Base-by-base conservation (phyloP, 805 yeast species). In the Jamesozyma lodderae region DNA sequence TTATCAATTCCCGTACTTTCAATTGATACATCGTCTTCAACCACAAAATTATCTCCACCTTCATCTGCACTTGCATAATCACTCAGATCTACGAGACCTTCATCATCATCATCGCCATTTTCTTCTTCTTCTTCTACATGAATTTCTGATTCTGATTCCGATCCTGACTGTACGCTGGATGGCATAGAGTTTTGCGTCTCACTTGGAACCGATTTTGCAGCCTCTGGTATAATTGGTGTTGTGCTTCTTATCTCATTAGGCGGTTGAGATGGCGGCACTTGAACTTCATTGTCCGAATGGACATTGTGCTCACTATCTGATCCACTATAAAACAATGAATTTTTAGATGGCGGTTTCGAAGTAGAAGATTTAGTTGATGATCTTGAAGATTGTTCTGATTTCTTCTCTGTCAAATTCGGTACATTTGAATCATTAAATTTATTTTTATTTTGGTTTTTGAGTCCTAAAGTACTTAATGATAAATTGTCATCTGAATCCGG, bases 401-500 rank as follows among this genome's bases (percentile, higher is more conserved):
- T n/a, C n/a, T n/a, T n/a, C n/a, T n/a, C 28, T 25, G 5, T 25
- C 5, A 5, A 6, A 7, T 25, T 25, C n/a, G 5, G n/a, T 11
- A 11, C n/a, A 25, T 13, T 25, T 11, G 14, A 6, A 13, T 25
- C 28, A 6, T 13, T 25, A 25, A 25, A 13, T 13, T 6, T 13
- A 25, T 25, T 15, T 15, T 25, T 13, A 7, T 25, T 13, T 8
- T n/a, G n/a, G n/a, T n/a, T n/a, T n/a, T n/a, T n/a, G n/a, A n/a
- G n/a, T n/a, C n/a, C n/a, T n/a, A n/a, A n/a, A n/a, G n/a, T n/a
- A n/a, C n/a, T n/a, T n/a, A n/a, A n/a, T n/a, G n/a, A n/a, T n/a
- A n/a, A n/a, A n/a, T n/a, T n/a, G n/a, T n/a, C n/a, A n/a, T 26
- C 11, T 26, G 33, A 30, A 18, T 30, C 33, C 6, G 33, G 33